Percentiles rank a stretch among this genome's conserved stretches.
These are phyloP conservation scores for Vicia villosa DNA, from an alignment of 306 rosid genomes.

Conservation along the genomic window DNA sequence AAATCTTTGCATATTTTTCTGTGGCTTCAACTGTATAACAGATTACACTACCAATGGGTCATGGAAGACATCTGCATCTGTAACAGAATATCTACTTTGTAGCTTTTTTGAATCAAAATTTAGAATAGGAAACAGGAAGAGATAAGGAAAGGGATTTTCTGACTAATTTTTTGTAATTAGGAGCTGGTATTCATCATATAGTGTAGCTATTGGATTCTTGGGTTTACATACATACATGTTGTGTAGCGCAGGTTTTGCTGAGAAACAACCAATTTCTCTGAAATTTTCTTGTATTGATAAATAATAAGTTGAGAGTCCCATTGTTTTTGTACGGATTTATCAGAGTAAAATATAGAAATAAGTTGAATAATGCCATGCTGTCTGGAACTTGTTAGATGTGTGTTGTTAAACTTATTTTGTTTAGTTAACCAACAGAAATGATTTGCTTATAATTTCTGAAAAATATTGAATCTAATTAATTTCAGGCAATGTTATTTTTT, in stretches of 20 bases:
- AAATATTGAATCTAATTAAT: no score
- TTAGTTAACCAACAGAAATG: no score
- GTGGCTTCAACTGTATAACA: slow-evolving; percentile 42
- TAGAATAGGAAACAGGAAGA: slow-evolving; percentile 46
- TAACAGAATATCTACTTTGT: slow-evolving; percentile 27
- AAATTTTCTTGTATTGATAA: slow-evolving; percentile 46
- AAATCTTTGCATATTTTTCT: slow-evolving; percentile 53
- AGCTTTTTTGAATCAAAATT: slow-evolving; percentile 7
- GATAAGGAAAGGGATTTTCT: slow-evolving; percentile 35
- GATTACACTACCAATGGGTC: slow-evolving; percentile 40
- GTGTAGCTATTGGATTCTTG: slow-evolving; percentile 40
- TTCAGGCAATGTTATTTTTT: no score
- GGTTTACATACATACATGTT: slow-evolving; percentile 33
- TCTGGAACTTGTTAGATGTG: slow-evolving; percentile 15
- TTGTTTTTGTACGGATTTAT: slow-evolving; percentile 42
- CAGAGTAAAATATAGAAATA: slow-evolving; percentile 36
- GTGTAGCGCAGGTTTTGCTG: slow-evolving; percentile 37
- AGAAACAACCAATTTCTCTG: slow-evolving; percentile 38
- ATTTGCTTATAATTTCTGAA: no score
- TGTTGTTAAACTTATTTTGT: neutral
- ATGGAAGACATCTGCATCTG: slow-evolving; percentile 37
- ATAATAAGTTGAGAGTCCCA: slow-evolving; percentile 37
- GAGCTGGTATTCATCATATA: slow-evolving; percentile 50
- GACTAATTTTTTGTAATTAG: slow-evolving; percentile 63
- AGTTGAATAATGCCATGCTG: slow-evolving; percentile 31